Base-by-base conservation (phyloP, 495 filamentous ascomycete genomes). In the Tuber magnatum region DNA sequence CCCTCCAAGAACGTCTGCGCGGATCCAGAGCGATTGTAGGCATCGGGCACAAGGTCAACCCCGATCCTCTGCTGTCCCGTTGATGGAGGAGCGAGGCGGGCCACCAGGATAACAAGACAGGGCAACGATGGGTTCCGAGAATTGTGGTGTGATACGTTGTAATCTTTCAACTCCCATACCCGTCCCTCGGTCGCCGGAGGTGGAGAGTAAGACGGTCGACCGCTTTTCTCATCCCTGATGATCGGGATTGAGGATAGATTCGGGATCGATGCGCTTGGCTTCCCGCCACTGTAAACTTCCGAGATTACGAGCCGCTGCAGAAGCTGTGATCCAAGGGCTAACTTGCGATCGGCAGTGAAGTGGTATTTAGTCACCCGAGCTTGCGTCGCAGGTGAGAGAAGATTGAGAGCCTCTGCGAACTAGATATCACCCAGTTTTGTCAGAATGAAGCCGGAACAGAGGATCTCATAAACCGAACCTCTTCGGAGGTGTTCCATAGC, bases 141-240 rank as follows among this genome's bases (percentile, higher is more conserved):
- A 28, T 74, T 74, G 69, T 82, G 81, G 32, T 82, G 81, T 8
- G 81, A 82, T 46, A 77, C 75, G 56, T 82, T 82, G 70, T 81
- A 82, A 40, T 82, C 81, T 20, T 44, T 71, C 28, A 80, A 41
- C 9, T 81, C 69, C 70, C 69, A 71, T 71, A 51, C 43, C 35
- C 70, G 68, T 28, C 40, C 68, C 46, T 68, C 75, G 22, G 70
- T 39, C 35, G 46, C 38, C 18, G 68, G 41, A 51, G 79, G 74
- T 8, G 32, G n/a, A 41, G 72, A 48, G 61, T 78, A 81, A 8
- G 44, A 80, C 9, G 79, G 79, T 28, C 79, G 78, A 3, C 79
- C 79, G 39, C 78, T 81, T 68, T 74, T 70, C 14, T 69, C 7
- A 74, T 81, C 78, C 35, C 71, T 72, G 35, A 71, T 56, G 51